Percentiles rank a stretch among this genome's conserved stretches.
Conservation (phyloP, 768 basidiomycete species). For the Leccinum fibrillosum region DNA sequence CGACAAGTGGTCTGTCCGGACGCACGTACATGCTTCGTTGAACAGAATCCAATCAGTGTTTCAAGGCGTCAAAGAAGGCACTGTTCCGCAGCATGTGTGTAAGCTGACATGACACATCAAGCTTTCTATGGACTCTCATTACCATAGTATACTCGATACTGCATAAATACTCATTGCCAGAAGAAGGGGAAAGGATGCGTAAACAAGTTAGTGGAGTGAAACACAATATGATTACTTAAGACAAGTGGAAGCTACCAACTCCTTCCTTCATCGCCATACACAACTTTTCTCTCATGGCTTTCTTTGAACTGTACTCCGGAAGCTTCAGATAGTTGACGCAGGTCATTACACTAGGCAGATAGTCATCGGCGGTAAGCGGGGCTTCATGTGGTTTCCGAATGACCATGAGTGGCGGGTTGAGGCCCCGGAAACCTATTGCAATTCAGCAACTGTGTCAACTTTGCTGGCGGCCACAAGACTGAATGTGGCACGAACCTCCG, state of each 20-base stretch:
- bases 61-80: slow-evolving; percentile 10
- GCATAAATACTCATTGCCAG: slow-evolving; percentile 3
- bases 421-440: slow-evolving; percentile 80
- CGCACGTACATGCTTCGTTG: slow-evolving; percentile 36
- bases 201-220: slow-evolving; percentile 21
- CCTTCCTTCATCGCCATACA: slow-evolving; percentile 88
- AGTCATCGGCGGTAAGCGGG: slow-evolving; percentile 87
- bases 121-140: not conserved
- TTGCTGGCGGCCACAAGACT: not conserved
- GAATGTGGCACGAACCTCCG: slow-evolving; percentile 68
- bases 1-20: slow-evolving; percentile 74
- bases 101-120: slow-evolving; percentile 8
- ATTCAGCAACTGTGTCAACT: not conserved
- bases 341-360: slow-evolving; percentile 97
- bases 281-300: slow-evolving; percentile 81
- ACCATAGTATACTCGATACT: not conserved
- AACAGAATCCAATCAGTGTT: slow-evolving; percentile 1
- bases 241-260: slow-evolving; percentile 95
- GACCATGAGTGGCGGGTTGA: slow-evolving; percentile 92
- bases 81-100: slow-evolving; percentile 23
- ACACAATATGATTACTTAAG: slow-evolving; percentile 43
- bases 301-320: slow-evolving; percentile 90
- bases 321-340: slow-evolving; percentile 97
- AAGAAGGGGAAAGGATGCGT: slow-evolving; percentile 11
- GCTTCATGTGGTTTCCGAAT: slow-evolving; percentile 96